Conservation (phyloP, 768 basidiomycete species). For the Xanthoconium purpureum region DNA sequence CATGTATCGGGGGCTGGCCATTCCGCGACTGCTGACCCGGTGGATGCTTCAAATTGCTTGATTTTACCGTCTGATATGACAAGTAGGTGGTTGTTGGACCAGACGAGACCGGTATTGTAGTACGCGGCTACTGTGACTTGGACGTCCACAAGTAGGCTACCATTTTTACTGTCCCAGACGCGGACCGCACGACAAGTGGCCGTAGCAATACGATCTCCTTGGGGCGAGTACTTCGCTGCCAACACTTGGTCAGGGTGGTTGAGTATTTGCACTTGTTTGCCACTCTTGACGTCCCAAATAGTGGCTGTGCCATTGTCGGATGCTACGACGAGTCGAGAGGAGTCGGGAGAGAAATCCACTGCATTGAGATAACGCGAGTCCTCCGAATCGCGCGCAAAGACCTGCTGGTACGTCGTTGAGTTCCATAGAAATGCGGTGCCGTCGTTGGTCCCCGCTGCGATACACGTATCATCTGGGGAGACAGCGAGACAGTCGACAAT, state of each 20-base stretch:
- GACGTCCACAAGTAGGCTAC: background rate
- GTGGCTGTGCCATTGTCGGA: background rate
- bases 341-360: background rate
- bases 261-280: background rate
- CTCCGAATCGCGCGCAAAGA: background rate
- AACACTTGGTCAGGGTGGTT: background rate
- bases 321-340: background rate
- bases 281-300: background rate
- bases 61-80: background rate
- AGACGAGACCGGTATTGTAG: background rate
- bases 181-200: background rate
- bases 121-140: background rate
- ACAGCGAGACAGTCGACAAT: background rate
- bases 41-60: background rate
- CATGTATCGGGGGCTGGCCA: background rate
- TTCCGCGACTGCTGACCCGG: background rate
- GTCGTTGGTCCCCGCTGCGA: background rate
- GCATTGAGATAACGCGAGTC: background rate
- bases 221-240: background rate
- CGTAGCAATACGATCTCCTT: background rate
- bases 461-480: background rate
- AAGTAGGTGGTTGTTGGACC: background rate
- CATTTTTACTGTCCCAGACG: background rate
- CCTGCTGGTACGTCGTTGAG: background rate
- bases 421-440: background rate